A percentile compares a stretch with the other conserved stretches of the same genome.
These are phyloP conservation scores for Nicotiana otophora DNA, from an alignment of 257 asterid species.

Conservation along the genomic window DNA sequence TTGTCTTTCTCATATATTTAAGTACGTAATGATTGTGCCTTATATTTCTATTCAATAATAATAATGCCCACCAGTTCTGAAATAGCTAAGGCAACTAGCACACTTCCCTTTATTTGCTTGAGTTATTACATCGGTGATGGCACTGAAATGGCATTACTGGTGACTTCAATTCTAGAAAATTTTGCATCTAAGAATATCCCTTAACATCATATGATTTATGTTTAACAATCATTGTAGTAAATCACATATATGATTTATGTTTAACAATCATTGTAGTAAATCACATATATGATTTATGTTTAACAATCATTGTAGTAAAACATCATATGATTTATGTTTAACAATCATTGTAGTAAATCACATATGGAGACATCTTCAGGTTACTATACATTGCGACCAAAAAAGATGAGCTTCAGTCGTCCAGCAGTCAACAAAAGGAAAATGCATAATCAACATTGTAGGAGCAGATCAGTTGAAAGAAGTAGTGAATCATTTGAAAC, in stretches of 20 bases:
- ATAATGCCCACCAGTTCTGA: too few species aligned
- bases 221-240: neutral
- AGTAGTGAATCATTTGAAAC: conserved; percentile 14
- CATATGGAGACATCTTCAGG: neutral
- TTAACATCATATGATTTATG: neutral
- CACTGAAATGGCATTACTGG: neutral
- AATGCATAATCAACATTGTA: neutral
- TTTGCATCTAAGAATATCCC: neutral
- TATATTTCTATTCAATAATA: neutral
- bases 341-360: neutral
- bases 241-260: too few species aligned
- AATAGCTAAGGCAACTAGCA: neutral
- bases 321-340: neutral
- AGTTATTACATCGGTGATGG: neutral
- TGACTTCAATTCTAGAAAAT: neutral
- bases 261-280: too few species aligned
- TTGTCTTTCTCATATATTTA: neutral
- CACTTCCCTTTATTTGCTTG: neutral
- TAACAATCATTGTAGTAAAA: too few species aligned
- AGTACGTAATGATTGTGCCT: neutral
- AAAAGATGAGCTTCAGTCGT: conserved; percentile 11
- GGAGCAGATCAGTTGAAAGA: conserved; percentile 9
- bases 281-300: neutral
- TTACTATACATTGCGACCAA: neutral
- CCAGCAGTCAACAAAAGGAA: conserved; percentile 12